phyloP scores from a whole-genome alignment of 768 basidiomycete genomes.

The Suillus weaverae region DNA sequence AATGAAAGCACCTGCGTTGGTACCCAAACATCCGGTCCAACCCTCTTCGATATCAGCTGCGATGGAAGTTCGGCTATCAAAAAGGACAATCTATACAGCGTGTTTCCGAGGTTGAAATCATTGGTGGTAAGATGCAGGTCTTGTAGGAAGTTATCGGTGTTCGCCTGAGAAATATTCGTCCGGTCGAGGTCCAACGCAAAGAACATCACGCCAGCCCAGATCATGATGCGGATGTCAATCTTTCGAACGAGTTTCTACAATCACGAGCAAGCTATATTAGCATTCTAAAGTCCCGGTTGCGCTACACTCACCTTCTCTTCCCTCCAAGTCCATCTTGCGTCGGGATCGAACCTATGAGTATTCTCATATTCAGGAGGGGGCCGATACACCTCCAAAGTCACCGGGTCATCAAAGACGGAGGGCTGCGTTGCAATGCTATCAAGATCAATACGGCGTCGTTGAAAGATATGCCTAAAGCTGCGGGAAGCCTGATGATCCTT shows the following conservation, averaged over 20 bases:
- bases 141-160: slow-evolving; percentile 65
- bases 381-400: slow-evolving; percentile 47
- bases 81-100: slow-evolving; percentile 51
- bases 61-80: slow-evolving; percentile 61
- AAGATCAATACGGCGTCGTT: slow-evolving; percentile 34
- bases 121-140: slow-evolving; percentile 62
- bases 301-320: slow-evolving; percentile 52
- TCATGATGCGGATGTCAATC: slow-evolving; percentile 58
- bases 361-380: slow-evolving; percentile 61
- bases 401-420: slow-evolving; percentile 62
- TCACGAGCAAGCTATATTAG: background rate
- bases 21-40: slow-evolving; percentile 70
- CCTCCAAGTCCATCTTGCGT: slow-evolving; percentile 69
- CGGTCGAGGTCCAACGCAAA: slow-evolving; percentile 60
- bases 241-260: slow-evolving; percentile 53
- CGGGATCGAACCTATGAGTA: slow-evolving; percentile 60
- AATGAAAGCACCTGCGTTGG: slow-evolving; percentile 47
- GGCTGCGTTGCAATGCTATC: slow-evolving; percentile 60
- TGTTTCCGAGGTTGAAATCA: slow-evolving; percentile 66
- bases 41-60: slow-evolving; percentile 63
- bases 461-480: slow-evolving; percentile 33
- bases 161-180: slow-evolving; percentile 63
- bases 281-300: background rate
- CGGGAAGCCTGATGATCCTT: slow-evolving; percentile 17
- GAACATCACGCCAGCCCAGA: slow-evolving; percentile 67